Base-by-base conservation (phyloP, 1,139 yeast genomes). In the Debaryomycetaceae sp. region DNA sequence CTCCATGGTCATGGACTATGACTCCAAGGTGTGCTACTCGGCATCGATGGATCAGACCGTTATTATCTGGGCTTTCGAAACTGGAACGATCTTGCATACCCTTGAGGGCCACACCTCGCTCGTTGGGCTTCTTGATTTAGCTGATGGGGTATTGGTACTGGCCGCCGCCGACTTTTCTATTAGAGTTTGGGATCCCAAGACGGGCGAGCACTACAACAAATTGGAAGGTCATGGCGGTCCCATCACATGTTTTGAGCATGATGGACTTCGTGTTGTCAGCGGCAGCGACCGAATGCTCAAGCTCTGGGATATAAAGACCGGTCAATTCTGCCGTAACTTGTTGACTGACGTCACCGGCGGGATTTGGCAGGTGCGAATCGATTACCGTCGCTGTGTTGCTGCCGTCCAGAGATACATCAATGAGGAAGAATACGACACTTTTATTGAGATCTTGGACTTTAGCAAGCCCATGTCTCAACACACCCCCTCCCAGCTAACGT, bases 131-230 rank as follows among this genome's bases (percentile, higher is more conserved):
- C 62, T 92, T 21, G 86, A 82, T 27, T 65, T 87, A 15, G 77
- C 85, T 6, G 77, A 81, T 25, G 76, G 79, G 14, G 76, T 75
- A 25, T 62, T 90, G n/a, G 95, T 90, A 2, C 80, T 94, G 23
- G 98, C 96, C 0, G 97, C 97, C 1, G 97, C 97, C 0, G 98
- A 90, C 50, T 74, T 93, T 2, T 78, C 96, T 0, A 63, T 90
- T 26, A 66, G 96, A 28, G 79, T 90, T 3, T 90, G 98, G 98
- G 80, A 90, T 47, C 92, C 96, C 1, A 72, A 71, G 19, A 71
- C 75, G 4, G 94, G 95, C 15, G 69, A 71, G 25, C 68, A 76
- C 33, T 56, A 67, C 35, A 74, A 77, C 49, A 78, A 80, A 33
- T 67, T 90, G 23, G 77, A 81, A 39, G 95, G 94, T 15, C 95